These are phyloP conservation scores for Davidsoniella eucalypti DNA, from an alignment of 2,329 filamentous ascomycete genomes.

Conservation along the genomic window DNA sequence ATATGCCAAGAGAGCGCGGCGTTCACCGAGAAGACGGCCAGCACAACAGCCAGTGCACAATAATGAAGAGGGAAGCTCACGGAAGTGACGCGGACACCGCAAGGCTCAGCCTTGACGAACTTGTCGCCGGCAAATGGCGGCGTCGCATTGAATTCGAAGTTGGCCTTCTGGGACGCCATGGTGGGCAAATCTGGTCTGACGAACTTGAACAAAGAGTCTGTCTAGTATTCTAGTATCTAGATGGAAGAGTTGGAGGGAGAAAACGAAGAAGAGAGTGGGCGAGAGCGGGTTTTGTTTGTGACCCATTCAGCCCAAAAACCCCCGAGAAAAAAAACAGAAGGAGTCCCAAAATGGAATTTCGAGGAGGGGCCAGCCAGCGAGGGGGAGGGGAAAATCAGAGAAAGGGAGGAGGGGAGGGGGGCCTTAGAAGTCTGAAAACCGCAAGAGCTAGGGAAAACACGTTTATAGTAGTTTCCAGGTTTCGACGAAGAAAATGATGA, in stretches of 20 bases:
- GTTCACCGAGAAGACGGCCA: no score
- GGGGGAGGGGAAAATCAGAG: background rate
- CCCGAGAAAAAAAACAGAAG: no score
- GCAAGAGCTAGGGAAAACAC: no score
- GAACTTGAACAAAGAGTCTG: no score
- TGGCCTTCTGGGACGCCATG: conserved; percentile 18
- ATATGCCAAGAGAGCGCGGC: no score
- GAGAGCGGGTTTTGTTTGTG: conserved; percentile 7
- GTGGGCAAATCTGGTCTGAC: conserved; percentile 5
- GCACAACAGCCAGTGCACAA: no score
- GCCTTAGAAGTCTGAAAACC: no score
- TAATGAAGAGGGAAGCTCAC: conserved; percentile 19
- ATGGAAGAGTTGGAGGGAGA: background rate
- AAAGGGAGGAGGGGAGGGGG: background rate
- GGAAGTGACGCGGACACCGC: conserved; percentile 26
- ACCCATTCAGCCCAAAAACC: no score
- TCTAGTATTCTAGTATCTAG: background rate
- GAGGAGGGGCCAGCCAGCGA: no score
- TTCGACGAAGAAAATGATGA: no score
- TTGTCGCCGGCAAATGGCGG: conserved; percentile 30
- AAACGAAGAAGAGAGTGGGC: conserved; percentile 3
- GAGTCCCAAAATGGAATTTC: background rate
- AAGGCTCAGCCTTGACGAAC: conserved; percentile 55
- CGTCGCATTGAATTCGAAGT: conserved; percentile 28
- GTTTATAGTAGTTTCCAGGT: no score